phyloP scores from a whole-genome alignment of 2,329 filamentous ascomycete genomes.

The Pseudogymnoascus sp. region DNA sequence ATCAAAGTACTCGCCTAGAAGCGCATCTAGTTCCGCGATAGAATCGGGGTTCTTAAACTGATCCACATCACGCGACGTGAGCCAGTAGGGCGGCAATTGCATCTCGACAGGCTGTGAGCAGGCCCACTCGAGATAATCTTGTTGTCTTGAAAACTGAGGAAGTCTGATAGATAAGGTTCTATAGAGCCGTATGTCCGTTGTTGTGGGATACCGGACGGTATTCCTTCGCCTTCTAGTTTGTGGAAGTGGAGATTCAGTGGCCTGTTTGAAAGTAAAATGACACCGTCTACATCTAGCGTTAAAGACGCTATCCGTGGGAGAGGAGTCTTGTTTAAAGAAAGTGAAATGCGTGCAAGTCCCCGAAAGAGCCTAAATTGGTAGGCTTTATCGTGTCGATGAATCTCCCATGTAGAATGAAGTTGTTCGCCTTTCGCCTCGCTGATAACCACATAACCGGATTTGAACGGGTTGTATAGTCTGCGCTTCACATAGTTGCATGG shows the following conservation, averaged over 20 bases:
- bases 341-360: background rate
- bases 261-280: conserved; percentile 16
- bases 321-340: background rate
- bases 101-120: conserved; percentile 24
- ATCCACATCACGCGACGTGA: conserved; percentile 16
- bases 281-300: conserved; percentile 18
- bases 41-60: conserved; percentile 3
- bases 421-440: background rate
- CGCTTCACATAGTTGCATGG: background rate
- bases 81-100: conserved; percentile 24
- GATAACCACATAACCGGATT: background rate
- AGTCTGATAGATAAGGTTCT: conserved; percentile 23
- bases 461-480: background rate
- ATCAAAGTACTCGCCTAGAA: conserved; percentile 12
- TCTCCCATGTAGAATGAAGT: background rate
- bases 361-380: background rate
- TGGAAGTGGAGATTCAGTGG: conserved; percentile 23
- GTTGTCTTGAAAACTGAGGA: conserved; percentile 23
- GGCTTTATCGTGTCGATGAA: background rate
- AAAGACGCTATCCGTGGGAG: conserved; percentile 19
- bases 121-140: conserved; percentile 29
- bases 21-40: conserved; percentile 2
- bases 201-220: conserved; percentile 21
- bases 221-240: conserved; percentile 22
- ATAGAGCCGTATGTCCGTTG: conserved; percentile 21